Percentiles rank a stretch among this genome's conserved stretches.
phyloP scores from a whole-genome alignment of 2,329 filamentous ascomycete species.

The Lachnellula hyalina region DNA sequence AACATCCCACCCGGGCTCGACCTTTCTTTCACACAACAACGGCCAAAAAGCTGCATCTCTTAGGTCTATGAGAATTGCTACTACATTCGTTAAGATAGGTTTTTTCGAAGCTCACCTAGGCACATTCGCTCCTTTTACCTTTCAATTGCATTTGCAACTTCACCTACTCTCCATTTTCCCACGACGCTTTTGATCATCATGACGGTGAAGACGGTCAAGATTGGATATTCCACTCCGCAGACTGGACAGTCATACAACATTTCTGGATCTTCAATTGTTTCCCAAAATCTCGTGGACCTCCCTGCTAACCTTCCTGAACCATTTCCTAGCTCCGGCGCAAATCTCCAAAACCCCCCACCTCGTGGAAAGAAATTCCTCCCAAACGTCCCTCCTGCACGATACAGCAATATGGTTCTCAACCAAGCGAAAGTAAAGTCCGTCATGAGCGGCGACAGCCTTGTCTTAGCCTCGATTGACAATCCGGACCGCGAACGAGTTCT shows the following conservation, averaged over 20 bases:
- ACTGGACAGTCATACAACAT: neutral
- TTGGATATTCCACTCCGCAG: slow-evolving; percentile 20
- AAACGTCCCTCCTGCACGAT: slow-evolving; percentile 29
- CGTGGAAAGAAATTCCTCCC: slow-evolving; percentile 17
- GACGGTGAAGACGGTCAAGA: slow-evolving; percentile 22
- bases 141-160: neutral
- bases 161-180: neutral
- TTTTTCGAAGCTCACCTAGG: neutral
- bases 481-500: slow-evolving; percentile 77
- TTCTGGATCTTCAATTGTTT: slow-evolving; percentile 10
- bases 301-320: slow-evolving; percentile 34
- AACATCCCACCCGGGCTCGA: too few relatives aligned
- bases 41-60: neutral
- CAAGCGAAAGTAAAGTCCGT: slow-evolving; percentile 85
- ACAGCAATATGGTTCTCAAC: slow-evolving; percentile 29
- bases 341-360: slow-evolving; percentile 3
- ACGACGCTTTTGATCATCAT: slow-evolving; percentile 11
- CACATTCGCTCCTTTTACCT: neutral
- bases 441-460: slow-evolving; percentile 85
- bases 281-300: slow-evolving; percentile 11
- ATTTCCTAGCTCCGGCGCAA: slow-evolving; percentile 21
- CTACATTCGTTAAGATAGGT: neutral
- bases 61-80: neutral
- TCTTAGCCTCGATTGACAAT: slow-evolving; percentile 77
- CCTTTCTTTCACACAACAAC: too few relatives aligned